Conservation (phyloP, 1,139 yeast species). For the Blastobotrys capitulatus region DNA sequence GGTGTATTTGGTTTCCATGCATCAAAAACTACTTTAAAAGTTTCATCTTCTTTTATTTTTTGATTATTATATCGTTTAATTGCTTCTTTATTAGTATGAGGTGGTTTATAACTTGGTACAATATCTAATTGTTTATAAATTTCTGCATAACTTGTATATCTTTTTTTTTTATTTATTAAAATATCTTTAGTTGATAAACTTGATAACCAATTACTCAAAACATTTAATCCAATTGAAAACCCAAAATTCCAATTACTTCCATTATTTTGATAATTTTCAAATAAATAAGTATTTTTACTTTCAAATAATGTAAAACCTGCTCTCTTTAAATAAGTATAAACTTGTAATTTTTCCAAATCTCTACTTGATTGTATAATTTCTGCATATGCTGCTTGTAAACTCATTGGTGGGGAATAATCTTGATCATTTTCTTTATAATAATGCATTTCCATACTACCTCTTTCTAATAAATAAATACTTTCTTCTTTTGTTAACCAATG, state of each 20-base stretch:
- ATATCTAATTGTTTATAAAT: slow-evolving; percentile 21
- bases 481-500: slow-evolving; percentile 61
- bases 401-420: slow-evolving; percentile 47
- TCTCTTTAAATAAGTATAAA: slow-evolving; percentile 70
- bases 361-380: slow-evolving; percentile 41
- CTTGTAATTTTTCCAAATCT: slow-evolving; percentile 56
- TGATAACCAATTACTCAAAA: background rate
- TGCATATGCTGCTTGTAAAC: slow-evolving; percentile 63
- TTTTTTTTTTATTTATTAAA: background rate
- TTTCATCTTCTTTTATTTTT: slow-evolving; percentile 11
- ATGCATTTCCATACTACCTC: slow-evolving; percentile 70
- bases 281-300: slow-evolving; percentile 18
- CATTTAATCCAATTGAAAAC: background rate
- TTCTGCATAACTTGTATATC: slow-evolving; percentile 12
- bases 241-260: background rate
- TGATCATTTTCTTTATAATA: slow-evolving; percentile 28
- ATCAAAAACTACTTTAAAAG: slow-evolving; percentile 42
- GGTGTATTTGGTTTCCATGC: slow-evolving; percentile 81
- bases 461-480: slow-evolving; percentile 67
- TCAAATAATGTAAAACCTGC: slow-evolving; percentile 67
- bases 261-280: no score
- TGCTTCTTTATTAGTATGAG: slow-evolving; percentile 12
- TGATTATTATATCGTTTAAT: background rate
- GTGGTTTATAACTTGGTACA: slow-evolving; percentile 22
- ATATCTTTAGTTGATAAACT: background rate